These are phyloP conservation scores for Leccinum fallax DNA, from an alignment of 1,284 basidiomycete genomes.

Conservation along the genomic window DNA sequence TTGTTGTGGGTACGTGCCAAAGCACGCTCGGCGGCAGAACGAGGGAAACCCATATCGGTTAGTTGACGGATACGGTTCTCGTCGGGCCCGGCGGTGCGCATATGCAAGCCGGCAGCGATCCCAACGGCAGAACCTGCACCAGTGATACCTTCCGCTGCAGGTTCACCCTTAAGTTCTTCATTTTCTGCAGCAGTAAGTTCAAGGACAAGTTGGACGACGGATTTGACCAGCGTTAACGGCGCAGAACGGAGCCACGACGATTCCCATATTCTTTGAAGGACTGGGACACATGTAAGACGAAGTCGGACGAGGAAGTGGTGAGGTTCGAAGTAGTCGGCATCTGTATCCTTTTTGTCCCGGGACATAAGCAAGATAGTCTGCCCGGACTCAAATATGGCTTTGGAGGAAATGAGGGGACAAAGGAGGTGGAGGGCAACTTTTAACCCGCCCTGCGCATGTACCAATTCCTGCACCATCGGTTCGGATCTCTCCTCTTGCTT, in stretches of 20 bases:
- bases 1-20: constrained; percentile 86
- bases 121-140: constrained; percentile 34
- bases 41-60: constrained; percentile 96
- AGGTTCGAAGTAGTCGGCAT: constrained; percentile 80
- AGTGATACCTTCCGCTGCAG: constrained; percentile 26
- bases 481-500: constrained; percentile 59
- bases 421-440: constrained; percentile 84
- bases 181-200: constrained; percentile 84
- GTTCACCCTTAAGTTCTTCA: constrained; percentile 38
- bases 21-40: constrained; percentile 83
- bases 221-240: constrained; percentile 73
- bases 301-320: constrained; percentile 85
- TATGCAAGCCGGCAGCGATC: constrained; percentile 42
- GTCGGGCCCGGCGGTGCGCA: constrained; percentile 58
- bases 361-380: constrained; percentile 78
- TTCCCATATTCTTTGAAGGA: constrained; percentile 77
- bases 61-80: constrained; percentile 81
- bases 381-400: constrained; percentile 81
- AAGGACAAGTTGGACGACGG: constrained; percentile 77
- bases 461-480: constrained; percentile 59
- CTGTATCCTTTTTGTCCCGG: constrained; percentile 78
- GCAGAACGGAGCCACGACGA: constrained; percentile 81
- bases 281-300: constrained; percentile 70
- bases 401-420: constrained; percentile 75
- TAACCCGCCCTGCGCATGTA: constrained; percentile 78